These are phyloP conservation scores for Sugiyamaella americana DNA, from an alignment of 805 yeast genomes.

Conservation along the genomic window DNA sequence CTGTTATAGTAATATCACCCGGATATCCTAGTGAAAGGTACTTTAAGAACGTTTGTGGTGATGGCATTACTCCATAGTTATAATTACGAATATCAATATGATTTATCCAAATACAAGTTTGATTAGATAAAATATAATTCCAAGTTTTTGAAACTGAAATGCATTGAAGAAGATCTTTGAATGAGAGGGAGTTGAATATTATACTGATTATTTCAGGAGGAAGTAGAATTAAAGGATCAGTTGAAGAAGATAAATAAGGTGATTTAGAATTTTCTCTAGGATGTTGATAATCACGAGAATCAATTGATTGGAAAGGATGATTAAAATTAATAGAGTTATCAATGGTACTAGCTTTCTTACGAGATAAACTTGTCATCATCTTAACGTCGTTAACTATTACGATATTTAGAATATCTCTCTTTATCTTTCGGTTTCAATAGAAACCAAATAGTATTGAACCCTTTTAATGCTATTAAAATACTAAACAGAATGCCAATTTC, in stretches of 20 bases:
- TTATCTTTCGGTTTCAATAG: not conserved
- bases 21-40: not conserved
- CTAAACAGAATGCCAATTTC: not conserved
- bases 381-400: no score
- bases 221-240: not conserved
- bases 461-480: not conserved
- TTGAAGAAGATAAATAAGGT: no score
- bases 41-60: not conserved
- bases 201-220: not conserved
- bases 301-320: no score
- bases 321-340: no score
- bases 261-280: no score
- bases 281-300: no score
- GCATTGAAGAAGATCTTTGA: not conserved
- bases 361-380: no score
- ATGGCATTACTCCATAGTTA: no score
- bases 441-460: not conserved
- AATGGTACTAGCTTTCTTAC: no score
- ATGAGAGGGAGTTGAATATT: not conserved
- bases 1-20: not conserved
- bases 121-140: not conserved
- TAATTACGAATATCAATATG: not conserved
- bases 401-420: not conserved
- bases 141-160: not conserved
- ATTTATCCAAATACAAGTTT: not conserved